These are phyloP conservation scores for Ganoderma sinense DNA, from an alignment of 1,284 basidiomycete species.

Conservation along the genomic window DNA sequence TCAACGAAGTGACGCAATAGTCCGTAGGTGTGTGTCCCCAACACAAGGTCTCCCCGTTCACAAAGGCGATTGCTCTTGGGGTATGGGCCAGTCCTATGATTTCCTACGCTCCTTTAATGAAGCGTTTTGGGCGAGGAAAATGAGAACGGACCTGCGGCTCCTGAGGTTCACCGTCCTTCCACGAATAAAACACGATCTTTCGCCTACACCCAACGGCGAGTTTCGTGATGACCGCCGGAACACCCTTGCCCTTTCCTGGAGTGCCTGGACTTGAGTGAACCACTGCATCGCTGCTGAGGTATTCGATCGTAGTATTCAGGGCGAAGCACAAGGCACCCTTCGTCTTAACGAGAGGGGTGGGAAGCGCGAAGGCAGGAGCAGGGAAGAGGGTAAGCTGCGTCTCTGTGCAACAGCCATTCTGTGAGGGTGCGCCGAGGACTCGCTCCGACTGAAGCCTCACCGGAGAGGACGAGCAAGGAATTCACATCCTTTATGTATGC, in stretches of 20 bases:
- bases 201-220: slow-evolving; percentile 88
- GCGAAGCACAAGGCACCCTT: slow-evolving; percentile 86
- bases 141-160: slow-evolving; percentile 65
- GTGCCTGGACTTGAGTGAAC: slow-evolving; percentile 33
- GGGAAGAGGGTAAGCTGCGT: slow-evolving; percentile 69
- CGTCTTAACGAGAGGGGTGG: slow-evolving; percentile 75
- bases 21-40: slow-evolving; percentile 83
- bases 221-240: slow-evolving; percentile 73
- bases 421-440: neutral
- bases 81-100: slow-evolving; percentile 80
- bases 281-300: slow-evolving; percentile 37
- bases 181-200: slow-evolving; percentile 86
- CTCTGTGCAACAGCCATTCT: slow-evolving; percentile 50
- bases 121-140: neutral
- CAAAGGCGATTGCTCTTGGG: slow-evolving; percentile 76
- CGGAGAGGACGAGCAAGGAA: slow-evolving; percentile 83
- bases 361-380: slow-evolving; percentile 70
- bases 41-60: slow-evolving; percentile 69
- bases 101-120: slow-evolving; percentile 61
- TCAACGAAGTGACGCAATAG: slow-evolving; percentile 77
- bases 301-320: slow-evolving; percentile 68
- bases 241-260: slow-evolving; percentile 49
- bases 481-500: slow-evolving; percentile 86
- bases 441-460: slow-evolving; percentile 47
- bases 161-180: slow-evolving; percentile 87